Evolutionary conservation across 345 rosid species (phyloP).

Genomic region (Hibiscus mutabilis): DNA sequence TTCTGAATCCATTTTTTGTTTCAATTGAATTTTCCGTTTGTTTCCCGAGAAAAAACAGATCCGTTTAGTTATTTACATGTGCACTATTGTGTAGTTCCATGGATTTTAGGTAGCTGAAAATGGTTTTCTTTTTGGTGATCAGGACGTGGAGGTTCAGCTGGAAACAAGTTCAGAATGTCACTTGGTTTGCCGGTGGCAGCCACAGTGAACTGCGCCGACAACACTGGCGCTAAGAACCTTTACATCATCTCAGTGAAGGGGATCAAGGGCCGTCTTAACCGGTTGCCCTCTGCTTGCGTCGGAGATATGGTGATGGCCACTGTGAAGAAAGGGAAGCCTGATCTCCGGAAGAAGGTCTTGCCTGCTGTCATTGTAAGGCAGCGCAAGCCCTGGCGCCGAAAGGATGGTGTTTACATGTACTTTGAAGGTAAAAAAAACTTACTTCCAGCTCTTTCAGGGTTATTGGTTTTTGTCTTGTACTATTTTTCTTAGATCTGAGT

Average conservation of each 20-base stretch:
- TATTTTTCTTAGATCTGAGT: background rate
- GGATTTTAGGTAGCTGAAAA: background rate
- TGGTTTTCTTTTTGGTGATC: background rate
- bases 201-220: conserved; percentile 94
- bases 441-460: background rate
- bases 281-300: conserved; percentile 89
- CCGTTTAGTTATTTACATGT: background rate
- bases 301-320: conserved; percentile 99
- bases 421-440: conserved; percentile 49
- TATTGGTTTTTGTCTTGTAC: background rate
- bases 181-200: conserved; percentile 99
- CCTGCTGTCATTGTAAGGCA: conserved; percentile 93
- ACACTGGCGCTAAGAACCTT: conserved; percentile 93
- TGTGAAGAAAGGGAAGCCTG: conserved; percentile 92
- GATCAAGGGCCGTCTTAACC: conserved; percentile 79
- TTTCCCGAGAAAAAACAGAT: background rate
- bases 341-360: conserved; percentile 90
- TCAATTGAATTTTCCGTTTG: background rate
- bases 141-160: conserved; percentile 96
- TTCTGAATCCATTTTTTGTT: background rate
- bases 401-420: conserved; percentile 96
- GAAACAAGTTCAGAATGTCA: conserved; percentile 93
- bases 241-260: conserved; percentile 95
- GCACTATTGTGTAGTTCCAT: background rate
- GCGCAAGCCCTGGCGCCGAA: conserved; percentile 96